These are phyloP conservation scores for Nitzschia palea DNA, from an alignment of 108 stramenopile species.

Conservation along the genomic window DNA sequence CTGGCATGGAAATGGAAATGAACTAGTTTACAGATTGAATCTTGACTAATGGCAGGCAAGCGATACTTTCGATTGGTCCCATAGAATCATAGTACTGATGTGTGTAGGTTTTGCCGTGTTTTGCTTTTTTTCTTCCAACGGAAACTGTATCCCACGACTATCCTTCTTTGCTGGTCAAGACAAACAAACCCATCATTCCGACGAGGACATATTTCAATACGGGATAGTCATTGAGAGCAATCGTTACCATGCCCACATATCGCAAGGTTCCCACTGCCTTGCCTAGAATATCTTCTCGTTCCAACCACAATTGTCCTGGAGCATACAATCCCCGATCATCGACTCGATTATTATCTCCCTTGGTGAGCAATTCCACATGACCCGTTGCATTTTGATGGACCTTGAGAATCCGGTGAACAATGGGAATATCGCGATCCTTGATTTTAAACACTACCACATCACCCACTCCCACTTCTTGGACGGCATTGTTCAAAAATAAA, in stretches of 20 bases:
- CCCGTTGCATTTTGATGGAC: slow-evolving; percentile 87
- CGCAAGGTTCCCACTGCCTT: slow-evolving; percentile 93
- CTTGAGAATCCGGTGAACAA: slow-evolving; percentile 98
- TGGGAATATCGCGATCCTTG: slow-evolving; percentile 99
- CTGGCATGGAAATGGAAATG: too few relatives aligned
- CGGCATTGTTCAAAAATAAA: slow-evolving; percentile 96
- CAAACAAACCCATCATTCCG: slow-evolving; percentile 99
- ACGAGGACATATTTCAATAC: slow-evolving; percentile 97
- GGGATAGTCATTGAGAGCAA: slow-evolving; percentile 99
- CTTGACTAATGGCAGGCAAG: too few relatives aligned
- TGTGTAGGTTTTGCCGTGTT: too few relatives aligned
- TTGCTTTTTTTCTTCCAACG: background rate
- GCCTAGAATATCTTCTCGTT: slow-evolving; percentile 97
- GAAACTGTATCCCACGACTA: too few relatives aligned
- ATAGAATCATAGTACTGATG: too few relatives aligned
- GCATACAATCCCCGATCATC: slow-evolving; percentile 99
- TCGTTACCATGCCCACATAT: slow-evolving; percentile 99
- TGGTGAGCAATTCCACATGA: slow-evolving; percentile 92
- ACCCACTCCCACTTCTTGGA: slow-evolving; percentile 90
- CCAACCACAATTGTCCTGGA: slow-evolving; percentile 98
- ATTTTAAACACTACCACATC: slow-evolving; percentile 99
- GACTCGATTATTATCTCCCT: slow-evolving; percentile 99
- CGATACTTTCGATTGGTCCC: too few relatives aligned
- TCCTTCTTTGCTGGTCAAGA: slow-evolving; percentile 97
- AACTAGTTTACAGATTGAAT: too few relatives aligned